Conservation (phyloP, 306 rosid genomes). For the Acmispon strigosus region DNA sequence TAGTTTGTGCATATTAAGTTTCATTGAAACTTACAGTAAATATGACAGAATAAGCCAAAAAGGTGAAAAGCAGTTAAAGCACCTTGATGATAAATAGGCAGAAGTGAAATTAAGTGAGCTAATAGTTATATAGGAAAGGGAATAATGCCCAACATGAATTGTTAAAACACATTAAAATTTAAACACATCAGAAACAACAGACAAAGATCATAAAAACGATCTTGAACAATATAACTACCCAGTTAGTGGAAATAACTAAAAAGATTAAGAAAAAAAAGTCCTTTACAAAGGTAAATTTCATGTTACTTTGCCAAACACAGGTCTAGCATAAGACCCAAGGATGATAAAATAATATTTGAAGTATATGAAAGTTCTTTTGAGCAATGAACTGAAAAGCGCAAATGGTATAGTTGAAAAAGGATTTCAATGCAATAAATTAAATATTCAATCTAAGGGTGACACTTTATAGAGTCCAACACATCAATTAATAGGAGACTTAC, state of each 20-base stretch:
- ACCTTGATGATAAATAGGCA: neutral
- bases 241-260: neutral
- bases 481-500: slow-evolving; percentile 25
- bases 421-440: neutral
- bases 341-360: neutral
- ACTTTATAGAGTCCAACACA: slow-evolving; percentile 19
- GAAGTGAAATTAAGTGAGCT: neutral
- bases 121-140: neutral
- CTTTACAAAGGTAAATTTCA: neutral
- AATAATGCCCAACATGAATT: neutral
- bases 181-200: neutral
- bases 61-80: neutral
- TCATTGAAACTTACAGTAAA: neutral
- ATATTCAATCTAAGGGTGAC: slow-evolving; percentile 19
- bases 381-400: neutral
- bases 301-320: neutral
- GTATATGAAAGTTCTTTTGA: neutral
- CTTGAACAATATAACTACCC: neutral
- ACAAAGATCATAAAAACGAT: neutral
- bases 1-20: neutral
- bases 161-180: neutral
- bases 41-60: neutral
- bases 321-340: neutral
- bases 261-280: neutral
- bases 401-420: neutral